Evolutionary conservation across 306 rosid species (phyloP).

Genomic region (Crataegus laevigata): DNA sequence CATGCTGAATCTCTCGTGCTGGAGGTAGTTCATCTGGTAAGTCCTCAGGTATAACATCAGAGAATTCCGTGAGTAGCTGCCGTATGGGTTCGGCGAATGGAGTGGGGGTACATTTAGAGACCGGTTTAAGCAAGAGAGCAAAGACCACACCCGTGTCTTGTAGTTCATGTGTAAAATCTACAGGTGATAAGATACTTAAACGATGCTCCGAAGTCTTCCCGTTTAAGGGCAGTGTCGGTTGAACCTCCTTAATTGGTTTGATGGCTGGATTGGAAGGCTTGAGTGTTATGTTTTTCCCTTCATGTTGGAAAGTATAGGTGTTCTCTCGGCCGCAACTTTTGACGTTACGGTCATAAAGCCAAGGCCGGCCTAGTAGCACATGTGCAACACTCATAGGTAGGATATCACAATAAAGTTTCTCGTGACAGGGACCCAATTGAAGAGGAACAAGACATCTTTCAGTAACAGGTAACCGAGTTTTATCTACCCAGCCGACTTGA

Average conservation of each 20-base stretch:
- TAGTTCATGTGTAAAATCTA: not conserved
- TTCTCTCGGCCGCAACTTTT: not conserved
- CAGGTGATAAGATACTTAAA: not conserved
- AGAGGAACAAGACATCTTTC: not conserved
- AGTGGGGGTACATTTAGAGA: not conserved
- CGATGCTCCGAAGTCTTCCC: not conserved
- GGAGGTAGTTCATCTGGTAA: not conserved
- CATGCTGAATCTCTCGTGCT: not conserved
- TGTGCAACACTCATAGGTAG: not conserved
- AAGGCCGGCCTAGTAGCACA: not conserved
- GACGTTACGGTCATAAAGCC: not conserved
- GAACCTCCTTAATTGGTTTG: not conserved
- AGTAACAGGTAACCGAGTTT: not conserved
- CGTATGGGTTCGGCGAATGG: not conserved
- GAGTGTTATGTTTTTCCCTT: not conserved
- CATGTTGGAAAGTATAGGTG: not conserved
- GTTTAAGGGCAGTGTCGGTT: not conserved
- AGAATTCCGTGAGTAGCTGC: not conserved
- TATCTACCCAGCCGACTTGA: not conserved
- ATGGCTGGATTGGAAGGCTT: not conserved
- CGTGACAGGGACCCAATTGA: not conserved
- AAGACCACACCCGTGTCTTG: not conserved
- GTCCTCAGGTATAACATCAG: not conserved
- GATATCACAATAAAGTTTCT: not conserved
- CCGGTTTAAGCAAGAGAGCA: not conserved